These are phyloP conservation scores for Fagus sylvatica DNA, from an alignment of 306 rosid genomes.

Conservation along the genomic window DNA sequence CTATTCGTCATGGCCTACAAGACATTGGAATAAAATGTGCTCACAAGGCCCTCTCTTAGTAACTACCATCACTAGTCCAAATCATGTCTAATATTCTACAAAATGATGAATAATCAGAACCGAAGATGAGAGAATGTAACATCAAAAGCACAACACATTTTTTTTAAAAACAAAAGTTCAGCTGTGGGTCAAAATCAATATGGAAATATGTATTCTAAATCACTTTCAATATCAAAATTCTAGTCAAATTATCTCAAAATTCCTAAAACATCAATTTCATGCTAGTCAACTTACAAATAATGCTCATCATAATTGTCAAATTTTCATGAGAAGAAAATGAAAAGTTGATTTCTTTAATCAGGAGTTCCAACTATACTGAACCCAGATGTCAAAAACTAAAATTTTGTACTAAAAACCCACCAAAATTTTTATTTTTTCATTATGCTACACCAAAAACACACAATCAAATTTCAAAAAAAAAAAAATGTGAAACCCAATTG, in stretches of 20 bases:
- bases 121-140: background rate
- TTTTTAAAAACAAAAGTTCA: background rate
- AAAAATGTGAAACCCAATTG: background rate
- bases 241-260: background rate
- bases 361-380: background rate
- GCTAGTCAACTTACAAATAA: background rate
- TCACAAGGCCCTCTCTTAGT: background rate
- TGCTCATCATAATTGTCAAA: background rate
- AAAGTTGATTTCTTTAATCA: background rate
- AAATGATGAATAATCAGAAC: background rate
- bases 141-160: background rate
- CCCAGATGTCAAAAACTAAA: background rate
- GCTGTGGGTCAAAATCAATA: background rate
- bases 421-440: background rate
- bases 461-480: background rate
- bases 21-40: background rate
- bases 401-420: background rate
- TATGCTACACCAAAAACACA: background rate
- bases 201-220: background rate
- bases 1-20: background rate
- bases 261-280: background rate
- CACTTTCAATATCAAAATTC: background rate
- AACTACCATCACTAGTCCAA: background rate
- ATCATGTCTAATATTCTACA: background rate
- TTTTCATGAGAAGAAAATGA: background rate